A percentile compares a stretch with the other conserved stretches of the same genome.
Conservation (phyloP, 1,284 basidiomycete species). For the Apiotrichum porosum region DNA sequence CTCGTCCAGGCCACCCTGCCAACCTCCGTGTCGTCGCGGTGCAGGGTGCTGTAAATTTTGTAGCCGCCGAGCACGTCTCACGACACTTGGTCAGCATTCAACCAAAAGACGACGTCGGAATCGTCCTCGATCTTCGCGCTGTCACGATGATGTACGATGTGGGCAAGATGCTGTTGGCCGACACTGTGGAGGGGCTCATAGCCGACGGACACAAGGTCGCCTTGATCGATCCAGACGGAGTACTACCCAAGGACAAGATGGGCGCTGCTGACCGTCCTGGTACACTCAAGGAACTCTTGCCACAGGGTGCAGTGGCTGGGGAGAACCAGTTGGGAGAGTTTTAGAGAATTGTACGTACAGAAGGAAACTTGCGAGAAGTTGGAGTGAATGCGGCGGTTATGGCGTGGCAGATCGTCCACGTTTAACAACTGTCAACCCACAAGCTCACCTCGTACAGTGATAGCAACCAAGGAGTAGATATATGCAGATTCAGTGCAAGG, state of each 20-base stretch:
- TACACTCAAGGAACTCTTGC: not conserved
- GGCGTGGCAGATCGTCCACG: too few species aligned
- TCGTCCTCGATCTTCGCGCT: not conserved
- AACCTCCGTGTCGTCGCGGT: not conserved
- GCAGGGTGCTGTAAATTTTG: not conserved
- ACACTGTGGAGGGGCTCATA: not conserved
- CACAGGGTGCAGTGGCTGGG: not conserved
- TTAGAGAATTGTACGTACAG: too few species aligned
- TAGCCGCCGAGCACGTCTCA: not conserved
- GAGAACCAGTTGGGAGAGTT: not conserved
- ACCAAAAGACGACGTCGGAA: not conserved
- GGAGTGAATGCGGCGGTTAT: too few species aligned
- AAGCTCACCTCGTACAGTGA: too few species aligned
- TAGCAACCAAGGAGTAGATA: too few species aligned
- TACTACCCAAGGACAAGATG: not conserved
- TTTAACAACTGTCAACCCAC: too few species aligned
- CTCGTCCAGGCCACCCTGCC: not conserved
- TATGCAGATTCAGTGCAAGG: too few species aligned
- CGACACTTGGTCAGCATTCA: not conserved
- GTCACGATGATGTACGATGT: not conserved
- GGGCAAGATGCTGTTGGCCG: not conserved
- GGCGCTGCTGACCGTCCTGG: not conserved
- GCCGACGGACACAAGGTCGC: not conserved
- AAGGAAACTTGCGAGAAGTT: too few species aligned
- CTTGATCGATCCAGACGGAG: not conserved